Percentiles rank a stretch among this genome's conserved stretches.
Evolutionary conservation across 345 rosid genomes (phyloP).

Genomic region (Populus alba): DNA sequence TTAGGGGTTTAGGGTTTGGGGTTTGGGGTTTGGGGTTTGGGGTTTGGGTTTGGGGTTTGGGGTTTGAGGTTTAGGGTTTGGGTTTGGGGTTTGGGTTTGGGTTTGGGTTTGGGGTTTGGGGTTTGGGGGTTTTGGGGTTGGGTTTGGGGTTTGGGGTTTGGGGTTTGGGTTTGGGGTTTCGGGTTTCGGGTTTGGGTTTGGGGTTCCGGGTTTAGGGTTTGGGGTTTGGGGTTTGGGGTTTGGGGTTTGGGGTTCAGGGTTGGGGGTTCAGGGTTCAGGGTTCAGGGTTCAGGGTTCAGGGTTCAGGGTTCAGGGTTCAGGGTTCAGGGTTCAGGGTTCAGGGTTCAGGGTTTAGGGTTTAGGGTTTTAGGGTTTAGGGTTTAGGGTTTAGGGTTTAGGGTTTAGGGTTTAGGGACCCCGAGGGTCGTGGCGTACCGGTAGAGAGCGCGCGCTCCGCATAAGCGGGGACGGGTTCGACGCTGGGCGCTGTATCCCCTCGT

Average conservation of each 20-base stretch:
- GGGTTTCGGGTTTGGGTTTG: slow-evolving; percentile 23
- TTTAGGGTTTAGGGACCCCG: slow-evolving; percentile 29
- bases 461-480: too few species aligned
- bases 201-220: slow-evolving; percentile 19
- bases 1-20: slow-evolving; percentile 18
- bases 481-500: too few species aligned
- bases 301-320: slow-evolving; percentile 26
- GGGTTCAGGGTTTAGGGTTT: slow-evolving; percentile 30
- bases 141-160: slow-evolving; percentile 20
- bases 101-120: too few species aligned
- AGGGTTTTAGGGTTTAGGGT: slow-evolving; percentile 21
- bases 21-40: slow-evolving; percentile 20
- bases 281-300: slow-evolving; percentile 15
- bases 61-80: slow-evolving; percentile 19
- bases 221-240: slow-evolving; percentile 12
- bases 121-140: too few species aligned
- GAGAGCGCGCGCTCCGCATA: too few species aligned
- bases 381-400: slow-evolving; percentile 26
- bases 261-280: slow-evolving; percentile 22
- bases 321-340: slow-evolving; percentile 21
- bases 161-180: slow-evolving; percentile 17
- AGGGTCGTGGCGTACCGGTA: too few species aligned
- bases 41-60: slow-evolving; percentile 23
- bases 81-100: too few species aligned
- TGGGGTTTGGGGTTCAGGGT: slow-evolving; percentile 14